Evolutionary conservation across 2,329 filamentous ascomycete species (phyloP), one percentile per base, ranked within the genome.

Genomic region (Phialophora chinensis): DNA sequence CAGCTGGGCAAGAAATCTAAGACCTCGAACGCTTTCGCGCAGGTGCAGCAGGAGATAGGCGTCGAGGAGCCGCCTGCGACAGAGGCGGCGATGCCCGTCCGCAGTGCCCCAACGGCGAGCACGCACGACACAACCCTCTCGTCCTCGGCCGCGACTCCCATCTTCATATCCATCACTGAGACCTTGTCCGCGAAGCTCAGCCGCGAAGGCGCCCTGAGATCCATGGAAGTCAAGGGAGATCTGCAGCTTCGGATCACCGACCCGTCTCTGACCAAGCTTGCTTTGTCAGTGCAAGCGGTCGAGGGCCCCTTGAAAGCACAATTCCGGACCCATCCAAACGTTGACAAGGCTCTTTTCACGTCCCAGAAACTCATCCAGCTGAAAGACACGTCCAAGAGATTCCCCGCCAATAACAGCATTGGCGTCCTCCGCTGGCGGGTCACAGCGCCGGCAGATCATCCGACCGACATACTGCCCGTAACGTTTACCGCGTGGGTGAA

Each of bases 1-100:
- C 94, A 98, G 80, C 85, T 99, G 65, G 95, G 95, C 80, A 98
- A 98, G 85, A 99, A 99, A 83, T 96, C 92, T 67, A 98, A 98
- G 84, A 93, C 92, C 25, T 96, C 91, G 33, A 94, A 96, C 78
- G 97, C 98, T 85, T 98, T 96, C 77, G 94, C 98, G 80, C 91
- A 93, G 75, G 93, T 99, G 38, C 90, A 93, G 72, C 92, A 91
- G 66, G 94, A 98, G 71, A 85, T 98, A 76, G 93, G 93, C n/a
- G 86, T 90, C 44, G 92, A 96, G 75, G 88, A 60, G 38, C 10
- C 57, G 14, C 50, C 60, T 35, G 54, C 66, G 38, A 55, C 66
- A 38, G 52, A 62, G 10, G 80, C 86, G 53, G 5, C 80, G 83
- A 35, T 82, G 84, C 23, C 86, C 85, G 67, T 83, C 86, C 23